phyloP scores from a whole-genome alignment of 2,329 filamentous ascomycete species.

The Botrytis squamosa region DNA sequence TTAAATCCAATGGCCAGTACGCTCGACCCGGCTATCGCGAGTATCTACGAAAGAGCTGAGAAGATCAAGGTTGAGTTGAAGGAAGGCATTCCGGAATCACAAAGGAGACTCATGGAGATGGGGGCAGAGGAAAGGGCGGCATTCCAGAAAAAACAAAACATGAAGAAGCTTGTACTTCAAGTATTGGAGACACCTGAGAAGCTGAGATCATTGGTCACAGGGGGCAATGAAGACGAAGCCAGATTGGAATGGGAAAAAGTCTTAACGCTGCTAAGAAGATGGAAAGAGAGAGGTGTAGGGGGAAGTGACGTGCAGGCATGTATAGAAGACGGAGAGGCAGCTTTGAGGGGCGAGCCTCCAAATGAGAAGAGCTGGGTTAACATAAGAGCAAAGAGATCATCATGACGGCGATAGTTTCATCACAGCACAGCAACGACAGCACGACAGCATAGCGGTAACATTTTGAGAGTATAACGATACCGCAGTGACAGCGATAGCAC shows the following conservation, averaged over 20 bases:
- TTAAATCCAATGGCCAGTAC: conserved; percentile 70
- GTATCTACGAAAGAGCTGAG: conserved; percentile 58
- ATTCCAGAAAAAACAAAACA: conserved; percentile 24
- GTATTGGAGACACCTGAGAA: conserved; percentile 40
- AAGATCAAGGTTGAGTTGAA: conserved; percentile 34
- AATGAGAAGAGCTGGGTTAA: conserved; percentile 31
- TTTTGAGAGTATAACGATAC: background rate
- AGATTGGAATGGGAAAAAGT: conserved; percentile 43
- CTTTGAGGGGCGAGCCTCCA: conserved; percentile 35
- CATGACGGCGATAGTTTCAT: conserved; percentile 21
- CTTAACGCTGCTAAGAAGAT: conserved; percentile 33
- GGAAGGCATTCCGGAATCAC: conserved; percentile 39
- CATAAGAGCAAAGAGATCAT: conserved; percentile 25
- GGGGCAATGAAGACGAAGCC: conserved; percentile 63
- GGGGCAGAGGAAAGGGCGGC: conserved; percentile 48
- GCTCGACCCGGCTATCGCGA: conserved; percentile 69
- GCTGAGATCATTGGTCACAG: conserved; percentile 55
- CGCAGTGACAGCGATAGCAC: background rate
- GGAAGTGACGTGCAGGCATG: conserved; percentile 37
- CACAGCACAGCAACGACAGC: background rate
- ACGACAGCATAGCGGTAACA: background rate
- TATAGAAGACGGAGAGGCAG: conserved; percentile 40
- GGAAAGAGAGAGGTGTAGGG: conserved; percentile 39
- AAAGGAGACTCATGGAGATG: conserved; percentile 62
- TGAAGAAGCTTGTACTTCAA: conserved; percentile 30